Evolutionary conservation across 306 rosid species (phyloP), one percentile per base, ranked within the genome.

Genomic region (Astragalus glycyphyllos): DNA sequence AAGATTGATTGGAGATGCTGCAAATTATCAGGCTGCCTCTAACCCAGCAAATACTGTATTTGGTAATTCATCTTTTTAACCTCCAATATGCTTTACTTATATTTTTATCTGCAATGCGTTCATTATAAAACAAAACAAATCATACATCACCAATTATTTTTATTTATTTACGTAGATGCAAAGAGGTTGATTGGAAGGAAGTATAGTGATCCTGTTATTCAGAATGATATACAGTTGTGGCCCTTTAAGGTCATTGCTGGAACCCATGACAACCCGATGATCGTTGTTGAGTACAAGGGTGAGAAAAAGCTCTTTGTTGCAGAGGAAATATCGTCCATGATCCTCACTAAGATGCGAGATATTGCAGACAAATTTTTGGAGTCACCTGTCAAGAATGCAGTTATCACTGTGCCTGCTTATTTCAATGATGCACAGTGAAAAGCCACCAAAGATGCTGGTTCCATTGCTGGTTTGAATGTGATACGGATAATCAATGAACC

Each of bases 281-380:
- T 87, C 42, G 67, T 23, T 8, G 77, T 87, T 1, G 67, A 26
- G 37, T 76, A 81, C 67, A 87, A 73, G 62, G 85, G 64, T 1
- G 69, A 76, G 26, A 86, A 85, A n/a, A 85, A 73, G 35, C 76
- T 60, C 0, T 53, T 87, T 7, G 4, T 74, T 4, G 80, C 85
- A 0, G 85, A 85, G 37, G 92, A 87, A 63, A 70, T 87, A 47
- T 87, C 92, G 15, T 87, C 92, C 6, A 87, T 87, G 85, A 46
- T 87, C 5, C 77, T 87, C 1, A 63, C 50, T 0, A 83, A 87
- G 72, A 84, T 87, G 89, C 78, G 80, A 1, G 88, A 87, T 73
- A 78, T 81, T 45, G 89, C 87, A 0, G 77, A 47, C 37, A 0
- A 40, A 38, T n/a, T n/a, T 8, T 10, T 76, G 67, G 75, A 35